These are phyloP conservation scores for Botrytis porri DNA, from an alignment of 2,329 filamentous ascomycete genomes.

Conservation along the genomic window DNA sequence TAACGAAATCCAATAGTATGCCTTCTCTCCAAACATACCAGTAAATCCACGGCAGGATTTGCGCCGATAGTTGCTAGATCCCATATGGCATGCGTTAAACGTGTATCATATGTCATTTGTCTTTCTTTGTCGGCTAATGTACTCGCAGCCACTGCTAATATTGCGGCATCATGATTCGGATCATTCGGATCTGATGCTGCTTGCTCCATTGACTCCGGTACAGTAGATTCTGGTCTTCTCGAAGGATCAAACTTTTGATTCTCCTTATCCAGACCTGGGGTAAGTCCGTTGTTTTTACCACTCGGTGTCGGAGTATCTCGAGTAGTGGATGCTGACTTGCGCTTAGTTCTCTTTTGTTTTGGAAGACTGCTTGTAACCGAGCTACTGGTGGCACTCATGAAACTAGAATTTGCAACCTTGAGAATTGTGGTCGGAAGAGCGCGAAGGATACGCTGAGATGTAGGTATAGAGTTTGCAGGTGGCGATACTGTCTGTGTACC, in stretches of 20 bases:
- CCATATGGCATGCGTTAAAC: slow-evolving; percentile 93
- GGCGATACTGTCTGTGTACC: slow-evolving; percentile 69
- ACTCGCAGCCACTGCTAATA: slow-evolving; percentile 52
- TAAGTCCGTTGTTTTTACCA: slow-evolving; percentile 39
- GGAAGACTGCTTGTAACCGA: slow-evolving; percentile 77
- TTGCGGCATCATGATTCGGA: slow-evolving; percentile 36
- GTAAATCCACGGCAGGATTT: slow-evolving; percentile 88
- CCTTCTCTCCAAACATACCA: slow-evolving; percentile 87
- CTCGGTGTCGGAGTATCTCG: slow-evolving; percentile 39
- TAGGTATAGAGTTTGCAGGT: slow-evolving; percentile 82
- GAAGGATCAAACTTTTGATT: slow-evolving; percentile 35
- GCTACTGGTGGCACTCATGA: slow-evolving; percentile 88
- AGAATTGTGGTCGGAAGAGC: slow-evolving; percentile 87
- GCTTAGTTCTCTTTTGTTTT: slow-evolving; percentile 60
- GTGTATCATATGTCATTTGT: slow-evolving; percentile 73
- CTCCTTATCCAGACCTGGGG: slow-evolving; percentile 37
- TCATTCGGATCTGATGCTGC: slow-evolving; percentile 33
- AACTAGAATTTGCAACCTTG: slow-evolving; percentile 91
- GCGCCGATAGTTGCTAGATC: slow-evolving; percentile 84
- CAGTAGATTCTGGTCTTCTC: slow-evolving; percentile 34
- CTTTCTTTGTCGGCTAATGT: slow-evolving; percentile 68
- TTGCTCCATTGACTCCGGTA: slow-evolving; percentile 30
- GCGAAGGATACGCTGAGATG: slow-evolving; percentile 85
- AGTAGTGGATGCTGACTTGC: slow-evolving; percentile 47
- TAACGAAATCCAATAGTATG: slow-evolving; percentile 95